Evolutionary conservation across 805 yeast species (phyloP).

Genomic region (Candida qinlingensis): DNA sequence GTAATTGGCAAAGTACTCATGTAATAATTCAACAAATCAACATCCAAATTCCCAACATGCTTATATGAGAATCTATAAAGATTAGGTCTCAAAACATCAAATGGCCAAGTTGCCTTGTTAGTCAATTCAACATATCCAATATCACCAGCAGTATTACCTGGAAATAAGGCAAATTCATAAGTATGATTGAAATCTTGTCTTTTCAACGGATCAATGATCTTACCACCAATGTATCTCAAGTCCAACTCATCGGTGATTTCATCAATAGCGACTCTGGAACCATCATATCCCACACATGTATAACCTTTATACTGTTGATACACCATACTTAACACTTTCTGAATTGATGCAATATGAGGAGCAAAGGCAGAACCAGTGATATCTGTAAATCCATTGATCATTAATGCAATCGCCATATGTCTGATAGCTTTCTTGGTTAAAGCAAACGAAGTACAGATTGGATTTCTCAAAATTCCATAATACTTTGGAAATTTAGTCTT

Average conservation of each 20-base stretch:
- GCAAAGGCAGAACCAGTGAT: not conserved
- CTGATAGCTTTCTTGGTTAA: not conserved
- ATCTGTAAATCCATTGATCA: slow-evolving; percentile 6
- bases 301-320: not conserved
- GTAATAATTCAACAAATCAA: slow-evolving; percentile 2
- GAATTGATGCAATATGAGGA: not conserved
- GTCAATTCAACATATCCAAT: slow-evolving; percentile 5
- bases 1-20: not conserved
- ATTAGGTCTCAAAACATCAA: not conserved
- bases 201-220: not conserved
- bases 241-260: not conserved
- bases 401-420: slow-evolving; percentile 4
- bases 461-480: not conserved
- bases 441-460: slow-evolving; percentile 1
- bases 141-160: slow-evolving; percentile 5
- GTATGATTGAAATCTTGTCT: not conserved
- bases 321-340: not conserved
- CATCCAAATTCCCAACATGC: slow-evolving; percentile 7
- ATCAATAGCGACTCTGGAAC: not conserved
- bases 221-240: slow-evolving; percentile 2
- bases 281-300: not conserved
- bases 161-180: slow-evolving; percentile 6
- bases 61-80: slow-evolving; percentile 4
- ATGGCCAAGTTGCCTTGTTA: slow-evolving; percentile 1
- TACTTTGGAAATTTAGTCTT: not conserved